These are phyloP conservation scores for Luffa acutangula DNA, from an alignment of 306 rosid genomes.

Conservation along the genomic window DNA sequence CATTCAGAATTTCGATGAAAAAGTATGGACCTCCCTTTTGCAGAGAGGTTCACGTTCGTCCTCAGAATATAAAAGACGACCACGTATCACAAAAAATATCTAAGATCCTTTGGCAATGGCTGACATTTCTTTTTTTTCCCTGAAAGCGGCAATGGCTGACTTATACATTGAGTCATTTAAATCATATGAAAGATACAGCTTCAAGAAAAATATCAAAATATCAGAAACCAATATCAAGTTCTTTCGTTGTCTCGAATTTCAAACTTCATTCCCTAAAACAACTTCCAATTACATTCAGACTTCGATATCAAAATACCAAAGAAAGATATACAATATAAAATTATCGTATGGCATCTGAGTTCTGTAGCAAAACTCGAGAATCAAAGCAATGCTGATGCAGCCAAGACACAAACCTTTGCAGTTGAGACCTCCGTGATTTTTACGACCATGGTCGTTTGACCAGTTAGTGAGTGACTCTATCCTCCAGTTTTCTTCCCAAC, in stretches of 20 bases:
- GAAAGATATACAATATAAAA: neutral
- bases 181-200: neutral
- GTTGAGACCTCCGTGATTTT: neutral
- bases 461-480: neutral
- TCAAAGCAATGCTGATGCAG: neutral
- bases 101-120: neutral
- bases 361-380: neutral
- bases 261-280: neutral
- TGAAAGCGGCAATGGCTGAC: neutral
- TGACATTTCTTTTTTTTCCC: neutral
- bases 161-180: neutral
- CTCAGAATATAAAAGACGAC: neutral
- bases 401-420: neutral
- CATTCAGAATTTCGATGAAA: neutral
- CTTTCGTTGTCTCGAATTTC: neutral
- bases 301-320: neutral
- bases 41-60: neutral
- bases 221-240: neutral
- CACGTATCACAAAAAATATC: neutral
- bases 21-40: neutral
- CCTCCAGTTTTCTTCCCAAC: neutral
- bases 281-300: neutral
- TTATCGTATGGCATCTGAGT: neutral
- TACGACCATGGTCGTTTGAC: neutral
- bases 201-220: neutral